phyloP scores from a whole-genome alignment of 2,329 filamentous ascomycete genomes.

The Knoxdaviesia proteae region DNA sequence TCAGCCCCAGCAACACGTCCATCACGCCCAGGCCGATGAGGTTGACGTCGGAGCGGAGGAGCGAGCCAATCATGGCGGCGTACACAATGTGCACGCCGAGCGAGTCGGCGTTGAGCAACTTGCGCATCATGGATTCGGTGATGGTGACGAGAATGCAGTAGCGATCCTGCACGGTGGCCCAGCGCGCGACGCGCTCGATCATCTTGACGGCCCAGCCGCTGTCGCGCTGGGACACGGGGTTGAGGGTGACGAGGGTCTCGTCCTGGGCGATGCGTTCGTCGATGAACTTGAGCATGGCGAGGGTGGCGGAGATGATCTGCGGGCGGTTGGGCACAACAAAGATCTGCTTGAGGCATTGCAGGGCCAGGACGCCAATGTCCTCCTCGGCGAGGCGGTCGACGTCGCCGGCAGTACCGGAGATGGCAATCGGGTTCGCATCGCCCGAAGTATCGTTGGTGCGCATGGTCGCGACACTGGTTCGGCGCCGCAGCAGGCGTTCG shows the following conservation, averaged over 20 bases:
- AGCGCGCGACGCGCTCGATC: slow-evolving; percentile 59
- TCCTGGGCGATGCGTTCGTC: slow-evolving; percentile 32
- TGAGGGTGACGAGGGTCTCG: slow-evolving; percentile 29
- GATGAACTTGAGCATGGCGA: slow-evolving; percentile 56
- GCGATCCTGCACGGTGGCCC: slow-evolving; percentile 85
- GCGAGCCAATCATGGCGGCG: slow-evolving; percentile 57
- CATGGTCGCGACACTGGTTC: slow-evolving; percentile 63
- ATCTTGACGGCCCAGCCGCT: slow-evolving; percentile 65
- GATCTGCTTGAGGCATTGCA: slow-evolving; percentile 71
- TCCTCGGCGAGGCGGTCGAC: slow-evolving; percentile 80
- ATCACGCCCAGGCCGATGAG: slow-evolving; percentile 91
- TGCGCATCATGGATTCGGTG: slow-evolving; percentile 53
- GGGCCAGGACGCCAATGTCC: slow-evolving; percentile 63
- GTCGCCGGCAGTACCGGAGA: slow-evolving; percentile 66
- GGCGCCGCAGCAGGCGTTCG: slow-evolving; percentile 40
- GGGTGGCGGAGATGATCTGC: slow-evolving; percentile 62
- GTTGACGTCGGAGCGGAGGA: slow-evolving; percentile 76
- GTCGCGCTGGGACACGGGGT: slow-evolving; percentile 21
- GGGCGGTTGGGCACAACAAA: slow-evolving; percentile 64
- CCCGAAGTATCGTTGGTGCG: slow-evolving; percentile 43
- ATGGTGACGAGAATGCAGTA: slow-evolving; percentile 74
- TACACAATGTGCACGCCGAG: slow-evolving; percentile 56
- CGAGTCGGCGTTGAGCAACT: slow-evolving; percentile 47
- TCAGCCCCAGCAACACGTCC: slow-evolving; percentile 71
- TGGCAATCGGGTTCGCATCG: slow-evolving; percentile 46